These are phyloP conservation scores for Grosmannia serpens DNA, from an alignment of 2,329 filamentous ascomycete species.

Conservation along the genomic window DNA sequence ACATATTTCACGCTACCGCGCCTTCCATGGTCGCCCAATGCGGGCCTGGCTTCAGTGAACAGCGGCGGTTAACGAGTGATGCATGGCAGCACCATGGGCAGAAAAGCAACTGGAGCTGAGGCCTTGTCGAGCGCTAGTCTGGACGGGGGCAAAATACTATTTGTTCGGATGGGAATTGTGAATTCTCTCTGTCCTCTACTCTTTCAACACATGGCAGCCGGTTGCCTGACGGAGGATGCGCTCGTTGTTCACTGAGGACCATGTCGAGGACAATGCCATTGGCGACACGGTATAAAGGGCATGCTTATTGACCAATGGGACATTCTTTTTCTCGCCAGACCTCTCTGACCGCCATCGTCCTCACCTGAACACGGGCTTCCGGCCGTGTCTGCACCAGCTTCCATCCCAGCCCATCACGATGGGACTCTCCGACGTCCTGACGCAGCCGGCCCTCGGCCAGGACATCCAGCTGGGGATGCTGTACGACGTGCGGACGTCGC, in stretches of 20 bases:
- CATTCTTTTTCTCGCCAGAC: too few relatives aligned
- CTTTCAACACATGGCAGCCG: too few relatives aligned
- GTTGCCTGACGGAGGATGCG: too few relatives aligned
- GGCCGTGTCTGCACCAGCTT: neutral
- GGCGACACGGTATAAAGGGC: too few relatives aligned
- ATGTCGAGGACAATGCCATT: too few relatives aligned
- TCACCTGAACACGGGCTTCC: too few relatives aligned
- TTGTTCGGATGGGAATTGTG: too few relatives aligned
- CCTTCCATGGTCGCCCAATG: neutral
- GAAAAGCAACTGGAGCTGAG: neutral
- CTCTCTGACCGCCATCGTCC: neutral
- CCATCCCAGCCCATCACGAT: neutral
- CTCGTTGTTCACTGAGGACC: too few relatives aligned
- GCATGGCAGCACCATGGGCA: neutral
- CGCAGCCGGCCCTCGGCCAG: neutral
- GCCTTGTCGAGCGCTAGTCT: too few relatives aligned
- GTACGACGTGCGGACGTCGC: neutral
- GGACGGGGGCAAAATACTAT: too few relatives aligned
- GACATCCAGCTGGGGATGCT: neutral
- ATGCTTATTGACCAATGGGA: too few relatives aligned
- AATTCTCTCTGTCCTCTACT: too few relatives aligned
- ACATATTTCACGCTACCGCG: neutral
- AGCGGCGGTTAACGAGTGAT: neutral
- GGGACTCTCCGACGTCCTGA: neutral
- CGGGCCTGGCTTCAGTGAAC: neutral